Conservation (phyloP, 2,329 filamentous ascomycete genomes). For the Ceratocystis huliohia region DNA sequence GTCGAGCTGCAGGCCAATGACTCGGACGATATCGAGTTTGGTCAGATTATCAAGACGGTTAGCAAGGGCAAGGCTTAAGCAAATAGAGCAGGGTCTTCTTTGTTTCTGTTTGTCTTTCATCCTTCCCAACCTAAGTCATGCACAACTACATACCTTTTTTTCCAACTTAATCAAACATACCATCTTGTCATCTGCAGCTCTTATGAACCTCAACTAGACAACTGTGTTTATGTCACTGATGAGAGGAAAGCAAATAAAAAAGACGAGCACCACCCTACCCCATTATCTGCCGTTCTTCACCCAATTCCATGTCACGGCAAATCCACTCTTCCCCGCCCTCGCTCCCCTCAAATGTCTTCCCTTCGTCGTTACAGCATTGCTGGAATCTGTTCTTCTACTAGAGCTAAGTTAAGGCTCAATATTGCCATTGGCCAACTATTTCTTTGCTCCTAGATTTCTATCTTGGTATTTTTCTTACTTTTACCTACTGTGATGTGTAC, state of each 20-base stretch:
- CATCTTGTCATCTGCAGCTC: slow-evolving; percentile 6
- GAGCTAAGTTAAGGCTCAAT: not conserved
- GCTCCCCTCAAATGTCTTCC: not conserved
- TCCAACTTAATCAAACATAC: slow-evolving; percentile 15
- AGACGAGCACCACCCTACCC: no score
- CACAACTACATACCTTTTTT: slow-evolving; percentile 13
- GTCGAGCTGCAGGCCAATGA: slow-evolving; percentile 76
- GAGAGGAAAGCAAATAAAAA: not conserved
- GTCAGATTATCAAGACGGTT: slow-evolving; percentile 53
- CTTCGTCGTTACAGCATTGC: not conserved
- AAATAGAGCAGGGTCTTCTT: slow-evolving; percentile 6
- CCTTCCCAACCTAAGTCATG: slow-evolving; percentile 2
- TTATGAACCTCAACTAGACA: not conserved
- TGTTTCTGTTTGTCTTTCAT: slow-evolving; percentile 17
- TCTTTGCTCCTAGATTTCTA: not conserved
- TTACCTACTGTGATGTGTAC: not conserved
- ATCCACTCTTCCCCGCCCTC: no score
- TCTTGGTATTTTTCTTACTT: not conserved
- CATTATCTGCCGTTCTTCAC: no score
- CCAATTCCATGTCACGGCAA: no score
- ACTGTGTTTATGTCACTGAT: not conserved
- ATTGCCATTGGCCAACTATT: not conserved
- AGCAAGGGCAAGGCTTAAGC: slow-evolving; percentile 48
- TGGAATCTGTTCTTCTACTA: not conserved
- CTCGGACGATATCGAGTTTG: slow-evolving; percentile 66